A percentile compares a stretch with the other conserved stretches of the same genome.
phyloP scores from a whole-genome alignment of 495 filamentous ascomycete species.

The Bacidia gigantensis region DNA sequence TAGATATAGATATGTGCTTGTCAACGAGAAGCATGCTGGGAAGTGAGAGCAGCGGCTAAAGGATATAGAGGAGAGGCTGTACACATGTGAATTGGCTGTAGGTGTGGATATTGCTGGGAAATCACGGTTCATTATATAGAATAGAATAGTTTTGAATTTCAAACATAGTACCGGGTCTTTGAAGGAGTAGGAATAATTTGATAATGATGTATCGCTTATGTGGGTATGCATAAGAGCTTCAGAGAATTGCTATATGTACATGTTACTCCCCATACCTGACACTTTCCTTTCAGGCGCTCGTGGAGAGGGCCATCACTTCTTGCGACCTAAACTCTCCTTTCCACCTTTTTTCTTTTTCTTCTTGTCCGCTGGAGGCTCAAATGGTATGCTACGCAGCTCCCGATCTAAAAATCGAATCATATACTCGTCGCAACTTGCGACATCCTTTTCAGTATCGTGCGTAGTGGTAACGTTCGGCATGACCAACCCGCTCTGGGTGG shows the following conservation, averaged over 20 bases:
- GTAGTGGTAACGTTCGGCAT: slow-evolving; percentile 18
- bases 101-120: too few species aligned
- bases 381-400: slow-evolving; percentile 62
- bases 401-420: slow-evolving; percentile 66
- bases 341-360: slow-evolving; percentile 70
- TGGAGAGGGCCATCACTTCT: slow-evolving; percentile 2
- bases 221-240: too few species aligned
- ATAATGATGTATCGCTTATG: too few species aligned
- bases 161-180: too few species aligned
- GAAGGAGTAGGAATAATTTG: too few species aligned
- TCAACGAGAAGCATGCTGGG: slow-evolving; percentile 40
- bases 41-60: neutral
- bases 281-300: neutral
- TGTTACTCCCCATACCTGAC: neutral
- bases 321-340: slow-evolving; percentile 37
- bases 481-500: slow-evolving; percentile 19
- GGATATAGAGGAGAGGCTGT: neutral
- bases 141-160: too few species aligned
- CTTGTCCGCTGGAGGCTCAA: slow-evolving; percentile 68
- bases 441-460: slow-evolving; percentile 26
- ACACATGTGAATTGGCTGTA: too few species aligned
- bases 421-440: slow-evolving; percentile 46
- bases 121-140: too few species aligned
- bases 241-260: too few species aligned
- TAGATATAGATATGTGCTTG: slow-evolving; percentile 61